These are phyloP conservation scores for Linum tenue DNA, from an alignment of 345 rosid genomes.

Conservation along the genomic window DNA sequence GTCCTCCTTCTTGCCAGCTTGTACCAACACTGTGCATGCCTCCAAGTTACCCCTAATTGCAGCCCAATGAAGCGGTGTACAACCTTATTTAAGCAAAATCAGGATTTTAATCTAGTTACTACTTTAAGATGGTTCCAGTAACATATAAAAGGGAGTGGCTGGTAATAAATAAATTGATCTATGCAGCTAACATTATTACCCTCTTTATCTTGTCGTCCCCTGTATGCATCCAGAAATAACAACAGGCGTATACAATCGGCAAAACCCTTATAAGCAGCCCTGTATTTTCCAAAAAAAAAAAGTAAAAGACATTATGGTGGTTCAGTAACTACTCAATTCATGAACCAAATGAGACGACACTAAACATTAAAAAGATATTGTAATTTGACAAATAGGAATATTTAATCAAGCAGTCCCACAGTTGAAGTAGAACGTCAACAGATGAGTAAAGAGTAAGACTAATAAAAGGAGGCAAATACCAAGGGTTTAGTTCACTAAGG, in stretches of 20 bases:
- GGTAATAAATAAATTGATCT: too few species aligned
- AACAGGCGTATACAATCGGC: slow-evolving; percentile 93
- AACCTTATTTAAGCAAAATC: slow-evolving; percentile 38
- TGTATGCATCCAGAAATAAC: slow-evolving; percentile 79
- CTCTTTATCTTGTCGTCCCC: slow-evolving; percentile 95
- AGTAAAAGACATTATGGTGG: not conserved
- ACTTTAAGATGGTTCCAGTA: too few species aligned
- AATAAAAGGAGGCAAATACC: too few species aligned
- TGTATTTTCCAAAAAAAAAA: slow-evolving; percentile 48
- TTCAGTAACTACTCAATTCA: not conserved
- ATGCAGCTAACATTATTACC: slow-evolving; percentile 25
- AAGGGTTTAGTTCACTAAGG: not conserved
- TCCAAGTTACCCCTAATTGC: slow-evolving; percentile 97
- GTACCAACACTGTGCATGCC: slow-evolving; percentile 95
- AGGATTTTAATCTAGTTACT: not conserved
- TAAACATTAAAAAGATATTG: too few species aligned
- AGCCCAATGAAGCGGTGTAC: slow-evolving; percentile 98
- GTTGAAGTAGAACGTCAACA: not conserved
- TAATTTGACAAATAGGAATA: too few species aligned
- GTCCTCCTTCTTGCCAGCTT: slow-evolving; percentile 97
- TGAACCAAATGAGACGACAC: not conserved
- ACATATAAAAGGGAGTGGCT: too few species aligned
- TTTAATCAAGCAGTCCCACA: not conserved
- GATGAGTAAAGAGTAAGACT: not conserved
- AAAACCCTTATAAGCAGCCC: slow-evolving; percentile 99